phyloP scores from a whole-genome alignment of 345 rosid species.

The Barbarea vulgaris region DNA sequence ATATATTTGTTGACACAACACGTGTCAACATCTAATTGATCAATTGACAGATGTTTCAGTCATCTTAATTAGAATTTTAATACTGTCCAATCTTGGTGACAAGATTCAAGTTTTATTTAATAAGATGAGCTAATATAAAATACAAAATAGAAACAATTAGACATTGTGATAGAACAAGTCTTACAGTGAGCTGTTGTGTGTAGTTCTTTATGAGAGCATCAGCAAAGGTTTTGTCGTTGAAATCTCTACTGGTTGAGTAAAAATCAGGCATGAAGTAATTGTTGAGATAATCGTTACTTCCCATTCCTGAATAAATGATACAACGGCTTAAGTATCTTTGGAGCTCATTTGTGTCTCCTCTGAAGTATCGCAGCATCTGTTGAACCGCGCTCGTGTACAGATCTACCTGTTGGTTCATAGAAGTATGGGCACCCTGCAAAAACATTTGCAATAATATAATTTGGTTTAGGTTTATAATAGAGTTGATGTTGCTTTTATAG shows the following conservation, averaged over 20 bases:
- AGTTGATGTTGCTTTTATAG: background rate
- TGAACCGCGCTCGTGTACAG: conserved; percentile 49
- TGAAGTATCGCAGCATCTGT: conserved; percentile 61
- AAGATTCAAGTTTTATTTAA: too few relatives aligned
- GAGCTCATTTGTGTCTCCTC: conserved; percentile 62
- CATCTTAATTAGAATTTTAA: too few relatives aligned
- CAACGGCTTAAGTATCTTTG: conserved; percentile 63
- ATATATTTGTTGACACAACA: too few relatives aligned
- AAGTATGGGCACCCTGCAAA: conserved; percentile 68
- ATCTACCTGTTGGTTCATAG: conserved; percentile 73
- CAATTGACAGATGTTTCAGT: too few relatives aligned
- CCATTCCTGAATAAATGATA: conserved; percentile 74
- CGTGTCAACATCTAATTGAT: too few relatives aligned
- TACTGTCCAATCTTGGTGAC: too few relatives aligned
- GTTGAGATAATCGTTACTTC: conserved; percentile 90
- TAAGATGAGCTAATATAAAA: background rate
- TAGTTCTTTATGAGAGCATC: conserved; percentile 72
- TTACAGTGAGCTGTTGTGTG: conserved; percentile 64
- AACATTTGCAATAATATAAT: conserved; percentile 11
- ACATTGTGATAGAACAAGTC: background rate
- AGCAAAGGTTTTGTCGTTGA: conserved; percentile 60
- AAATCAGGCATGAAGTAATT: conserved; percentile 85
- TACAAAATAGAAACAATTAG: background rate
- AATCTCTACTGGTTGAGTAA: conserved; percentile 63
- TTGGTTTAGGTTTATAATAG: background rate